phyloP scores from a whole-genome alignment of 1,139 yeast genomes.

The Protomyces lactucae-debilis region DNA sequence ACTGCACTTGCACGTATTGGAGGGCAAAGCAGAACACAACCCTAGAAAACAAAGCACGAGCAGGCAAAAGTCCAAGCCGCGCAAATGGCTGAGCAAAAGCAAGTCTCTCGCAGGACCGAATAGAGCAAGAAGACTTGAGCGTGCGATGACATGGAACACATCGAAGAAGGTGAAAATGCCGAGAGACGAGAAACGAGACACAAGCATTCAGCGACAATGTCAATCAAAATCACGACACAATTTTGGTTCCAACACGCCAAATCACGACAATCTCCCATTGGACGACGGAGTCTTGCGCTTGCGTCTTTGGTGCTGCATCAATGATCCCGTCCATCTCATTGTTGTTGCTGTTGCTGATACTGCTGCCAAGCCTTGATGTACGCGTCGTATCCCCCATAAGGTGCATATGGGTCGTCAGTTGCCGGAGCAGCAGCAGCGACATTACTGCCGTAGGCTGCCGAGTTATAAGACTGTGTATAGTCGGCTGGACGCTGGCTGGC shows the following conservation, averaged over 20 bases:
- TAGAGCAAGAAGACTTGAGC: no score
- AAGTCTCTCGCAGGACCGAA: no score
- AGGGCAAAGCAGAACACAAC: no score
- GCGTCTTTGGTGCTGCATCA: no score
- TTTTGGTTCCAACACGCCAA: neutral
- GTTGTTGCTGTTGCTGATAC: conserved; percentile 18
- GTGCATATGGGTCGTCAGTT: conserved; percentile 24
- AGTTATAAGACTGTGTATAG: conserved; percentile 1
- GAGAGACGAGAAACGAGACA: no score
- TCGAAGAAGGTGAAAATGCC: no score
- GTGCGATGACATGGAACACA: no score
- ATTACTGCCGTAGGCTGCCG: neutral
- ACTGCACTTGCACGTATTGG: no score
- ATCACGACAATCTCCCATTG: neutral
- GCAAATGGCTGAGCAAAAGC: no score
- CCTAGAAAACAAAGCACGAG: no score
- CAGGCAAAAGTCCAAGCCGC: no score
- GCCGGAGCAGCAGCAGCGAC: neutral
- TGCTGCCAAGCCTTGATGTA: conserved; percentile 23
- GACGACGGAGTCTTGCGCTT: no score
- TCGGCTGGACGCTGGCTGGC: conserved; percentile 4
- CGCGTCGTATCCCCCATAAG: conserved; percentile 24
- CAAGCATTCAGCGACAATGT: neutral
- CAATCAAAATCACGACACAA: neutral
- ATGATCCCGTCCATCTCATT: neutral